A percentile compares a stretch with the other conserved stretches of the same genome.
phyloP scores from a whole-genome alignment of 495 filamentous ascomycete species.

The Trichodelitschia bisporula region DNA sequence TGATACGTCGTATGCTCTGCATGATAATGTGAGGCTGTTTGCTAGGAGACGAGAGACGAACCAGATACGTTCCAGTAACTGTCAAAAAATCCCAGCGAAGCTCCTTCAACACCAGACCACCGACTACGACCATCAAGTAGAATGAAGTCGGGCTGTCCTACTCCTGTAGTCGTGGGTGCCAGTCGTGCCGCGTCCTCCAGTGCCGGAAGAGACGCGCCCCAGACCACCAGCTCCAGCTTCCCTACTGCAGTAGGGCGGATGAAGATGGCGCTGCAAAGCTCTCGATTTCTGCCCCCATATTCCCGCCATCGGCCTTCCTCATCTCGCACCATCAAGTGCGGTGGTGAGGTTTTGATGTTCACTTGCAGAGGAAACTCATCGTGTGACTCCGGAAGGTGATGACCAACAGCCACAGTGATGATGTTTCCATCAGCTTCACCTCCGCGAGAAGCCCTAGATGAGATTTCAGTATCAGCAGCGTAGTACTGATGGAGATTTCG shows the following conservation, averaged over 20 bases:
- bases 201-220: conserved; percentile 28
- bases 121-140: conserved; percentile 19
- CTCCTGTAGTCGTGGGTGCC: conserved; percentile 29
- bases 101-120: conserved; percentile 28
- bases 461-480: conserved; percentile 26
- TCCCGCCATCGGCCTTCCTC: no score
- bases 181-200: conserved; percentile 25
- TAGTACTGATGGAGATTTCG: conserved; percentile 35
- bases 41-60: conserved; percentile 15
- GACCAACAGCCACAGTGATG: no score
- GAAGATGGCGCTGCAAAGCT: conserved; percentile 17
- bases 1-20: no score
- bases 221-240: conserved; percentile 28
- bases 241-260: conserved; percentile 21
- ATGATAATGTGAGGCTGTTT: no score
- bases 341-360: no score
- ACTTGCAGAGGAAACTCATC: no score
- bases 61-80: conserved; percentile 25
- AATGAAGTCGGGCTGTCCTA: conserved; percentile 32
- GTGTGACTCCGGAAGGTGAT: no score
- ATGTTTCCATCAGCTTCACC: no score
- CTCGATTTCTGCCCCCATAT: no score
- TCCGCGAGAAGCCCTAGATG: neutral
- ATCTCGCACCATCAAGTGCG: no score
- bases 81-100: conserved; percentile 31